These are phyloP conservation scores for Castanea mollissima DNA, from an alignment of 306 rosid species.

Conservation along the genomic window DNA sequence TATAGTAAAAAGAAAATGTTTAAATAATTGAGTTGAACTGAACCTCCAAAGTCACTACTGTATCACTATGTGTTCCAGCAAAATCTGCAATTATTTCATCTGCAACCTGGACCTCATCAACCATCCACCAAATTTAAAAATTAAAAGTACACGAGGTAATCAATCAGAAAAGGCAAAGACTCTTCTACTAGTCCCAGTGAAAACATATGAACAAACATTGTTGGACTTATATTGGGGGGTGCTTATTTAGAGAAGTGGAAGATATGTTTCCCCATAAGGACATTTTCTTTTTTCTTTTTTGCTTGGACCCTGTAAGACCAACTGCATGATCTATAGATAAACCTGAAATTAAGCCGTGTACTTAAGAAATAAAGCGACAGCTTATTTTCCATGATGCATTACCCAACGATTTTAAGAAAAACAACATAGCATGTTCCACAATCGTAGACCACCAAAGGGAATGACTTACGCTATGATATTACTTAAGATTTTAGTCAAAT, in stretches of 20 bases:
- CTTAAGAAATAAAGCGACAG: too few species aligned
- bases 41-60: slow-evolving; percentile 24
- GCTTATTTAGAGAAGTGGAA: not conserved
- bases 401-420: not conserved
- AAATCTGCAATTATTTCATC: slow-evolving; percentile 31
- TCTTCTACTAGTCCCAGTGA: not conserved
- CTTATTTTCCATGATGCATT: not conserved
- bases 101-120: slow-evolving; percentile 29
- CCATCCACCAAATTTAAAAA: not conserved
- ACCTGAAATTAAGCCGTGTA: too few species aligned
- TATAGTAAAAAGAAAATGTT: not conserved
- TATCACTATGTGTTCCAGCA: slow-evolving; percentile 7
- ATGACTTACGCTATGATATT: not conserved
- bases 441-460: not conserved
- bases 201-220: not conserved
- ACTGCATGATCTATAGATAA: too few species aligned
- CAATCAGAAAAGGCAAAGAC: slow-evolving; percentile 2
- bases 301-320: not conserved
- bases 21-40: not conserved
- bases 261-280: not conserved
- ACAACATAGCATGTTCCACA: not conserved
- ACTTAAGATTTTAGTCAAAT: not conserved
- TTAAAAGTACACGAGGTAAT: not conserved
- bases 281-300: not conserved
- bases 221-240: not conserved